Conservation (phyloP, 2,329 filamentous ascomycete species). For the Cyphellophora europaea region DNA sequence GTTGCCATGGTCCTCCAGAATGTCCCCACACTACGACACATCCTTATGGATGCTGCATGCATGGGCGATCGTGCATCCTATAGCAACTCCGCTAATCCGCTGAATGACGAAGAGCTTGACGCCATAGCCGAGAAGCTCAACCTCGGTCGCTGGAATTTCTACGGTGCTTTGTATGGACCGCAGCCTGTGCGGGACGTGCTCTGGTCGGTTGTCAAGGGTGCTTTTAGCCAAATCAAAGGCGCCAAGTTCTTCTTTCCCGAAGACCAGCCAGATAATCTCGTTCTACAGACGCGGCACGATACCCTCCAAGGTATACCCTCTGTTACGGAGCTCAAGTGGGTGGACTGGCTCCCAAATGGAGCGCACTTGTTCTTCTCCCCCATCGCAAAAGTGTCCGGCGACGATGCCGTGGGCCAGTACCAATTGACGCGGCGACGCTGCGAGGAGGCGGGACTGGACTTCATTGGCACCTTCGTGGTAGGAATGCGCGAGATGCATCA, state of each 20-base stretch:
- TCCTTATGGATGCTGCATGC: slow-evolving; percentile 36
- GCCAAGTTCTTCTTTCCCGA: slow-evolving; percentile 34
- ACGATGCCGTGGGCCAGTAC: slow-evolving; percentile 38
- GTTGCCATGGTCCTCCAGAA: slow-evolving; percentile 37
- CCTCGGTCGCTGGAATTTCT: slow-evolving; percentile 43
- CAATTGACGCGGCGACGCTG: slow-evolving; percentile 29
- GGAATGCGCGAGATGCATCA: slow-evolving; percentile 48
- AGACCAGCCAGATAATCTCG: slow-evolving; percentile 26
- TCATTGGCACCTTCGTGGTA: slow-evolving; percentile 42
- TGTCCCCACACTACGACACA: slow-evolving; percentile 36
- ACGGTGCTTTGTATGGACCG: slow-evolving; percentile 36
- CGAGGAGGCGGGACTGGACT: slow-evolving; percentile 39
- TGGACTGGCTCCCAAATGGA: slow-evolving; percentile 45
- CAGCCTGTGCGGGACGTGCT: slow-evolving; percentile 23
- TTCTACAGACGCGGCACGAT: slow-evolving; percentile 22
- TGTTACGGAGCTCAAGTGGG: slow-evolving; percentile 31
- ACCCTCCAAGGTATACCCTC: slow-evolving; percentile 20
- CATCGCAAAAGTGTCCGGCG: slow-evolving; percentile 39
- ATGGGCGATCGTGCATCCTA: slow-evolving; percentile 25
- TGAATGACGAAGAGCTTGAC: slow-evolving; percentile 32
- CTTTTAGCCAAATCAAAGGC: slow-evolving; percentile 34
- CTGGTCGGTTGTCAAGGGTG: slow-evolving; percentile 31
- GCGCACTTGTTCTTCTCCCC: slow-evolving; percentile 45
- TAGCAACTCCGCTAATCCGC: slow-evolving; percentile 22
- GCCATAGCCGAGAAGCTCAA: slow-evolving; percentile 30